phyloP scores from a whole-genome alignment of 129 eudicot genomes.

The Rutidosis leptorrhynchoides region DNA sequence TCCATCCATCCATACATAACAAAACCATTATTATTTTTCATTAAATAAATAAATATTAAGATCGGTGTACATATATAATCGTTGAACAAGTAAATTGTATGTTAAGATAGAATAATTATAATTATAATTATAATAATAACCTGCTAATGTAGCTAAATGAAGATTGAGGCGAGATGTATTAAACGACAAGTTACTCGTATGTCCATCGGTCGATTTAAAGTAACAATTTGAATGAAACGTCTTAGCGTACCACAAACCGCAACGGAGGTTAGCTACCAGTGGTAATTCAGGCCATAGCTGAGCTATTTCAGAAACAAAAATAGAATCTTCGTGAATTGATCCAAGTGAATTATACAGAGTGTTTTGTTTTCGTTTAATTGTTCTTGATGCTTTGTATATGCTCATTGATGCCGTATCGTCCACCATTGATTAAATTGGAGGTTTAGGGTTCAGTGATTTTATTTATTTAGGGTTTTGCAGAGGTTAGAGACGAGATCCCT shows the following conservation, averaged over 20 bases:
- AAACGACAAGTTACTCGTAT: constrained; percentile 75
- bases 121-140: constrained; percentile 25
- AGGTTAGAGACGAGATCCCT: not conserved
- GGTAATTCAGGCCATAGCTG: constrained; percentile 92
- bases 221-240: constrained; percentile 68
- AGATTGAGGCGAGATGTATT: constrained; percentile 89
- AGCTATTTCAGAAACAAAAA: constrained; percentile 76
- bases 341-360: constrained; percentile 70
- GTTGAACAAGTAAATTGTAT: not conserved
- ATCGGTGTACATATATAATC: not conserved
- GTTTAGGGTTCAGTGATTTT: not conserved
- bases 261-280: constrained; percentile 79
- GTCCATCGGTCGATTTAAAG: constrained; percentile 97
- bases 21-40: too few relatives aligned
- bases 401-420: constrained; percentile 39
- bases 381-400: constrained; percentile 80
- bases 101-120: not conserved
- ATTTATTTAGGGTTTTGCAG: not conserved
- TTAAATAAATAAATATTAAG: too few relatives aligned
- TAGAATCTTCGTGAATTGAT: constrained; percentile 80
- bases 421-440: constrained; percentile 33
- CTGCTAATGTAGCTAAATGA: constrained; percentile 78
- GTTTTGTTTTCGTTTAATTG: constrained; percentile 59
- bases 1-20: constrained; percentile 10
- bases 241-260: constrained; percentile 81